Evolutionary conservation across 2,329 filamentous ascomycete genomes (phyloP).

Genomic region (Penicillium freii): DNA sequence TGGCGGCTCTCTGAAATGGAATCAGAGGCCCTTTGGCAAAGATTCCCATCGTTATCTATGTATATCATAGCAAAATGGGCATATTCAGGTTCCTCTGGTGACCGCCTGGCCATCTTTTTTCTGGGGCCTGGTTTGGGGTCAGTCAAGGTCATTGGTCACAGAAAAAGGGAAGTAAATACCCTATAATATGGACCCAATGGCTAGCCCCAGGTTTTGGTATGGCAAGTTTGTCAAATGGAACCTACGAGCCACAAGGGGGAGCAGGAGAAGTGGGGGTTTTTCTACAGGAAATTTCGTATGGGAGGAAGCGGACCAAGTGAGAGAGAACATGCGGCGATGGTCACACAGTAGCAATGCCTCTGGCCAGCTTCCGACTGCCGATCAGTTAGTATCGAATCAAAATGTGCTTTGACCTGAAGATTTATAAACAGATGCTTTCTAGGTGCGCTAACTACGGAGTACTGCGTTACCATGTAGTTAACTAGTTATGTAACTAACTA

Average conservation of each 20-base stretch:
- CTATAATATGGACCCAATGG: not conserved
- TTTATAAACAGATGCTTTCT: slow-evolving; percentile 1
- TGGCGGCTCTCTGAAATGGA: slow-evolving; percentile 31
- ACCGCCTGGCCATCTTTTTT: slow-evolving; percentile 23
- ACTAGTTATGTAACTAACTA: too few species aligned
- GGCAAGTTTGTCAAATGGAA: not conserved
- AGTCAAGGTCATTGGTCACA: slow-evolving; percentile 1
- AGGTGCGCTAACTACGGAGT: not conserved
- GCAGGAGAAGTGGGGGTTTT: not conserved
- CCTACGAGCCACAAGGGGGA: not conserved
- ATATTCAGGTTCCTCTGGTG: slow-evolving; percentile 23
- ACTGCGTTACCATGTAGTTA: not conserved
- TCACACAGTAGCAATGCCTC: not conserved
- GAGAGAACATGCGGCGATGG: not conserved
- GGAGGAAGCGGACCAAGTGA: not conserved
- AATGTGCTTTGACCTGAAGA: not conserved
- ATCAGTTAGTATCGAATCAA: not conserved
- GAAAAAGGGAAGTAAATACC: not conserved
- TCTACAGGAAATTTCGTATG: not conserved
- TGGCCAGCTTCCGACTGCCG: not conserved
- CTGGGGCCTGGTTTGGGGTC: slow-evolving; percentile 12
- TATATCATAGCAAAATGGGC: slow-evolving; percentile 36
- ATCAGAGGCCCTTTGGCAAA: slow-evolving; percentile 31
- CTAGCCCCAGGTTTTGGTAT: not conserved
- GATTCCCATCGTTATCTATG: slow-evolving; percentile 31